Conservation (phyloP, 2,329 filamentous ascomycete genomes). For the Sclerotinia borealis region DNA sequence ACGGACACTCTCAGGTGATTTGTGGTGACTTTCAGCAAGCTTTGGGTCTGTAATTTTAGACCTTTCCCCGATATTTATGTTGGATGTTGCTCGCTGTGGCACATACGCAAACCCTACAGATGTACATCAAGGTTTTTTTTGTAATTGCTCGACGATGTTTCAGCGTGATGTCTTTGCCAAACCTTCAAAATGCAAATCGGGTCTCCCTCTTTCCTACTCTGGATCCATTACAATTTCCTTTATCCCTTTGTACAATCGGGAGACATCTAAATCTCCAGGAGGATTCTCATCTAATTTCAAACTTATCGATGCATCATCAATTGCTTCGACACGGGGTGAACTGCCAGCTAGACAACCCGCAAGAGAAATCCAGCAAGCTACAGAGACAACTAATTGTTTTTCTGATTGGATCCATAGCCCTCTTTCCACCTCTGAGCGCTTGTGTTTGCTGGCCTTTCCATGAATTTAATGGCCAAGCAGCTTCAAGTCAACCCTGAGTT, state of each 20-base stretch:
- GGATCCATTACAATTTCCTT: neutral
- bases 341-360: neutral
- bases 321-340: neutral
- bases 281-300: neutral
- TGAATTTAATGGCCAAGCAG: neutral
- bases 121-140: neutral
- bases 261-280: neutral
- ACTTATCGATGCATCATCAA: neutral
- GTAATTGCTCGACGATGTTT: neutral
- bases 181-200: neutral
- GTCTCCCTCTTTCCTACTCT: neutral
- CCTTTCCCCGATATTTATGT: neutral
- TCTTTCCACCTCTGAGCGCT: neutral
- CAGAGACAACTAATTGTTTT: neutral
- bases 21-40: neutral
- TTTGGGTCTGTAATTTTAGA: neutral
- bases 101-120: neutral
- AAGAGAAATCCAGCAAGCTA: neutral
- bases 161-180: neutral
- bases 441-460: neutral
- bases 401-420: too few relatives aligned
- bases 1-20: too few relatives aligned
- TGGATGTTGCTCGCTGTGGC: neutral
- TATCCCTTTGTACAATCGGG: neutral
- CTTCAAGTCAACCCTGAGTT: neutral